Evolutionary conservation across 148 eudicot species (phyloP).

Genomic region (Oxyria digyna): DNA sequence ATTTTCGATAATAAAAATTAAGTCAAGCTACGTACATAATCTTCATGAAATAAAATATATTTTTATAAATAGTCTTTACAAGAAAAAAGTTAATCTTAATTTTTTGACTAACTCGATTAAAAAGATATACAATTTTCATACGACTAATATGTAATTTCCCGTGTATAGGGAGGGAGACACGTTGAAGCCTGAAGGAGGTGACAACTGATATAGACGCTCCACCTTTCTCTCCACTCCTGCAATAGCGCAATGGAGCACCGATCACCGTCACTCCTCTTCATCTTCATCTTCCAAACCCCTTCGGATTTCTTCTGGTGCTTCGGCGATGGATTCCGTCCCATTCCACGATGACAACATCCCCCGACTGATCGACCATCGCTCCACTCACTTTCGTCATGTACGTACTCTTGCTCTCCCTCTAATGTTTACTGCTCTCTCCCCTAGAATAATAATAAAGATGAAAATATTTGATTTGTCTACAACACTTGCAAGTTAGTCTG

Average conservation of each 20-base stretch:
- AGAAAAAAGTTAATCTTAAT: no score
- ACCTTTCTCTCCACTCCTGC: background rate
- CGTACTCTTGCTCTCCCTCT: background rate
- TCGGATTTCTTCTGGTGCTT: background rate
- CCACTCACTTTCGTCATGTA: conserved; percentile 42
- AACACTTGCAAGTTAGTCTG: background rate
- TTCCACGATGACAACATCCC: conserved; percentile 61
- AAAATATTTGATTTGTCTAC: background rate
- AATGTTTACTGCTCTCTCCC: background rate
- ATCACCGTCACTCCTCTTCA: background rate
- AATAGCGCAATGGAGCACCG: background rate
- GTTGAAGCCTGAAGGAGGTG: background rate
- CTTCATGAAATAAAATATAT: no score
- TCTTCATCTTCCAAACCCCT: background rate
- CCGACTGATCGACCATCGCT: conserved; percentile 46
- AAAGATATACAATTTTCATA: no score
- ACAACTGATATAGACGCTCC: background rate
- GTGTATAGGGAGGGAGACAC: no score
- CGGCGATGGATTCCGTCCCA: conserved; percentile 37
- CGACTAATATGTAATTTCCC: no score
- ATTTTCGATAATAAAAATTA: no score
- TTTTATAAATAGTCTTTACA: no score
- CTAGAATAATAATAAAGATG: background rate
- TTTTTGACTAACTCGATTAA: no score
- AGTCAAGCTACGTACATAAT: no score